Percentiles rank a stretch among this genome's conserved stretches.
Evolutionary conservation across 2,329 filamentous ascomycete species (phyloP).

Genomic region (Exophiala sp.): DNA sequence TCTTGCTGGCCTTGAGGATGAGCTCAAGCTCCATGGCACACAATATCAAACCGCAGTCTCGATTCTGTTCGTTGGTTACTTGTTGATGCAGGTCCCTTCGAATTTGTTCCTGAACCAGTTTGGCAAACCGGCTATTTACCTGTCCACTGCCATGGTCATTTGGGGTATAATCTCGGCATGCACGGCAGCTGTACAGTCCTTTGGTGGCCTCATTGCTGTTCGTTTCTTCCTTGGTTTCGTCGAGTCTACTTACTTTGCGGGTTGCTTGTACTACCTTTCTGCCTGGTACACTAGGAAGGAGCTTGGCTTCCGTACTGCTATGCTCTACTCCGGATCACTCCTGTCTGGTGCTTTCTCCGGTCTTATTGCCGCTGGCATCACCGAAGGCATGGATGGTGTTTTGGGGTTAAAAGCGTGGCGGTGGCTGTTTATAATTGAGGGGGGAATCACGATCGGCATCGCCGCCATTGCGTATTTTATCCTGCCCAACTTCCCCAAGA

Average conservation of each 20-base stretch:
- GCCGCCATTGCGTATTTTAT: conserved; percentile 44
- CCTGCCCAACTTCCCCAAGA: conserved; percentile 65
- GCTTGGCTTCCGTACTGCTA: conserved; percentile 13
- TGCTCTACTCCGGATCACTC: conserved; percentile 52
- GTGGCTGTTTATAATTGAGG: conserved; percentile 60
- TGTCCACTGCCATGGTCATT: conserved; percentile 37
- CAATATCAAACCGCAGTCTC: conserved; percentile 31
- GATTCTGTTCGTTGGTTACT: conserved; percentile 57
- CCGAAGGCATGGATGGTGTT: conserved; percentile 55
- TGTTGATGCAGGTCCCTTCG: conserved; percentile 52
- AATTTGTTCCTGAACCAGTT: conserved; percentile 34
- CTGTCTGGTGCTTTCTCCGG: conserved; percentile 71
- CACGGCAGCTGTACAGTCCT: conserved; percentile 39
- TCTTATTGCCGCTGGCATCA: conserved; percentile 62
- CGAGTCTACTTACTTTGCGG: conserved; percentile 66
- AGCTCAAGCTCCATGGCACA: conserved; percentile 34
- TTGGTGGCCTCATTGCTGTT: conserved; percentile 62
- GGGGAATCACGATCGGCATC: conserved; percentile 44
- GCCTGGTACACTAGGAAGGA: conserved; percentile 61
- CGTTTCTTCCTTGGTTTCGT: conserved; percentile 67
- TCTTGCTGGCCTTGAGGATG: conserved; percentile 50
- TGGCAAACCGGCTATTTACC: conserved; percentile 47
- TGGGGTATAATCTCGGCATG: conserved; percentile 36
- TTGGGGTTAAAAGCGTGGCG: conserved; percentile 55
- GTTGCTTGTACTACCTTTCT: conserved; percentile 60